Evolutionary conservation across 768 basidiomycete species (phyloP).

Genomic region (Pisolithus albus): DNA sequence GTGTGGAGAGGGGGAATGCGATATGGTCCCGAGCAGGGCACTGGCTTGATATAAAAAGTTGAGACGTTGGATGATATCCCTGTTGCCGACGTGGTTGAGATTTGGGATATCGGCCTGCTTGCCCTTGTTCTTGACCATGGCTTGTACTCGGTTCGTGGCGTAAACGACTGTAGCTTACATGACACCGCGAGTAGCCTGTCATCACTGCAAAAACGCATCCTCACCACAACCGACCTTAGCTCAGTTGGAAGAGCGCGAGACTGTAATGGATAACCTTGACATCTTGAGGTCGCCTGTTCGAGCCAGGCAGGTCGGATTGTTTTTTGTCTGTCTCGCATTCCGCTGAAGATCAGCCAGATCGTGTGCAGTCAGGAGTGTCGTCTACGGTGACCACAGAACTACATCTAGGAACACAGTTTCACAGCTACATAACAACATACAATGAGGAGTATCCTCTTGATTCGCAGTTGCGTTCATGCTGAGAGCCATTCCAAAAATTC

Average conservation of each 20-base stretch:
- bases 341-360: no score
- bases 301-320: conserved; percentile 33
- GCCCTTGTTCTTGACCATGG: conserved; percentile 61
- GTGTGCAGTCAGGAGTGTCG: no score
- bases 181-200: conserved; percentile 14
- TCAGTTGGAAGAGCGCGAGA: conserved; percentile 49
- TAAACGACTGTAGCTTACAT: no score
- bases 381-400: no score
- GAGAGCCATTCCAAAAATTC: conserved; percentile 88
- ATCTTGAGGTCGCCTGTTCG: conserved; percentile 43
- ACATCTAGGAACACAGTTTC: background rate
- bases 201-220: conserved; percentile 1
- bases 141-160: background rate
- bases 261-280: conserved; percentile 29
- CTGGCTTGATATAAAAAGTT: conserved; percentile 85
- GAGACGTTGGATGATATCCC: conserved; percentile 75
- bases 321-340: background rate
- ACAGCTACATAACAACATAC: background rate
- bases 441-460: background rate
- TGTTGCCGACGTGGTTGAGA: conserved; percentile 51
- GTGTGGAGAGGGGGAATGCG: conserved; percentile 3
- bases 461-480: conserved; percentile 7
- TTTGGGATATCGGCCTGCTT: conserved; percentile 49
- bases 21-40: conserved; percentile 45
- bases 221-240: conserved; percentile 20